Conservation (phyloP, 768 basidiomycete genomes). For the Podaxis rugospora region DNA sequence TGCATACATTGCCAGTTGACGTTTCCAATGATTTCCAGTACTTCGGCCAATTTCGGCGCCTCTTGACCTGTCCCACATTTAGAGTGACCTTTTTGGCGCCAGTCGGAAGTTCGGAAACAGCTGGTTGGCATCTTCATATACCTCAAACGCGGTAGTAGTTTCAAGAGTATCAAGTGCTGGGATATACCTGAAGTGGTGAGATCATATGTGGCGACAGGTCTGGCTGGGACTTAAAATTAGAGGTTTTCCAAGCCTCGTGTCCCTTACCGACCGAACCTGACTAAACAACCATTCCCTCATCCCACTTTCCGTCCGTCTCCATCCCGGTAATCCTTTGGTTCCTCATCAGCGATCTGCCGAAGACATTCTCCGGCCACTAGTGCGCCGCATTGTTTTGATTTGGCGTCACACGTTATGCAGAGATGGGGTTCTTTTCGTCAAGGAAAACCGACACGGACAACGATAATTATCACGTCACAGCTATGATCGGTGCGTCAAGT, state of each 20-base stretch:
- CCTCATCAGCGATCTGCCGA: background rate
- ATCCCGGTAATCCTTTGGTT: background rate
- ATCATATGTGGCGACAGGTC: background rate
- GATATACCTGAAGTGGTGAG: background rate
- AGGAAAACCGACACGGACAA: constrained; percentile 37
- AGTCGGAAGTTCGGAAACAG: background rate
- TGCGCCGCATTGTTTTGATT: background rate
- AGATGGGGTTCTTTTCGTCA: constrained; percentile 53
- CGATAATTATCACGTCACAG: constrained; percentile 27
- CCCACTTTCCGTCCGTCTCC: background rate
- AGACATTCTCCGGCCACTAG: background rate
- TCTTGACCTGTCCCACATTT: no score
- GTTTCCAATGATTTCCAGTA: no score
- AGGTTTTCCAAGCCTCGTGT: constrained; percentile 14
- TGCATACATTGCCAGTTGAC: background rate
- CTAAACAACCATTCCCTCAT: background rate
- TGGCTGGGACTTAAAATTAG: constrained; percentile 7
- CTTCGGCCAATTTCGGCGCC: no score
- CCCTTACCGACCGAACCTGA: constrained; percentile 10
- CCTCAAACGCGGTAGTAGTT: background rate
- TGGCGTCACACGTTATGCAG: constrained; percentile 30
- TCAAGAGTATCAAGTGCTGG: background rate
- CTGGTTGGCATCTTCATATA: background rate
- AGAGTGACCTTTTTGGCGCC: background rate
- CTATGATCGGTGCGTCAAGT: constrained; percentile 18